phyloP scores from a whole-genome alignment of 805 yeast genomes.

The Grigorovia jiainica region DNA sequence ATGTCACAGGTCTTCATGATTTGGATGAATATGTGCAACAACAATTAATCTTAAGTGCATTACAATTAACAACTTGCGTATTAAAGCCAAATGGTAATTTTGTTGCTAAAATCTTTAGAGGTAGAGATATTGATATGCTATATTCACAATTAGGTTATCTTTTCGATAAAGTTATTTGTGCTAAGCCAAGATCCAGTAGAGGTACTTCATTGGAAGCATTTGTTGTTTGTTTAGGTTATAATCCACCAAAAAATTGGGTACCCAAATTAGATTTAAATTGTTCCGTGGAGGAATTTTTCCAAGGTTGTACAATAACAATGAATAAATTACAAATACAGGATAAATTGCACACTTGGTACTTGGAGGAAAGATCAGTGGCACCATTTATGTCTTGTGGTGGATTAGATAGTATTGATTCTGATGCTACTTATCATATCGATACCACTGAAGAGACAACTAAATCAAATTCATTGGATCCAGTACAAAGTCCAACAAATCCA shows the following conservation, averaged over 20 bases:
- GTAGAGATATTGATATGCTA: slow-evolving; percentile 87
- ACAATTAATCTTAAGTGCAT: slow-evolving; percentile 81
- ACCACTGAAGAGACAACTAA: slow-evolving; percentile 16
- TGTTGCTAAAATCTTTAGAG: slow-evolving; percentile 94
- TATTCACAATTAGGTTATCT: slow-evolving; percentile 86
- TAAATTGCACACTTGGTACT: slow-evolving; percentile 31
- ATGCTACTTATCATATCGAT: slow-evolving; percentile 67
- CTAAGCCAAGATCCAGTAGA: slow-evolving; percentile 91
- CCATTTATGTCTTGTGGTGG: slow-evolving; percentile 97
- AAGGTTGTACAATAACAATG: slow-evolving; percentile 32
- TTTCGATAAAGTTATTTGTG: slow-evolving; percentile 83
- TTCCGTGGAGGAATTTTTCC: slow-evolving; percentile 78
- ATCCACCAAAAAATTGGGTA: slow-evolving; percentile 75
- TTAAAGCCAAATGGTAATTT: slow-evolving; percentile 85
- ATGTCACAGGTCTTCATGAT: slow-evolving; percentile 95
- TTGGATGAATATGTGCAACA: slow-evolving; percentile 96
- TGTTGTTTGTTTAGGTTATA: slow-evolving; percentile 82
- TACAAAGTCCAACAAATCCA: slow-evolving; percentile 93
- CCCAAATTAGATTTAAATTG: slow-evolving; percentile 49
- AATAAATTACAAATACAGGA: slow-evolving; percentile 5
- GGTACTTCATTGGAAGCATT: slow-evolving; percentile 93
- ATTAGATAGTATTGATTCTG: slow-evolving; percentile 78
- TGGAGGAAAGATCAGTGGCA: slow-evolving; percentile 70
- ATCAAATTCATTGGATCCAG: slow-evolving; percentile 63
- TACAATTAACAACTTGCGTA: slow-evolving; percentile 84